Evolutionary conservation across 108 stramenopile genomes (phyloP).

Genomic region (Cyclostephanos tholiformis): DNA sequence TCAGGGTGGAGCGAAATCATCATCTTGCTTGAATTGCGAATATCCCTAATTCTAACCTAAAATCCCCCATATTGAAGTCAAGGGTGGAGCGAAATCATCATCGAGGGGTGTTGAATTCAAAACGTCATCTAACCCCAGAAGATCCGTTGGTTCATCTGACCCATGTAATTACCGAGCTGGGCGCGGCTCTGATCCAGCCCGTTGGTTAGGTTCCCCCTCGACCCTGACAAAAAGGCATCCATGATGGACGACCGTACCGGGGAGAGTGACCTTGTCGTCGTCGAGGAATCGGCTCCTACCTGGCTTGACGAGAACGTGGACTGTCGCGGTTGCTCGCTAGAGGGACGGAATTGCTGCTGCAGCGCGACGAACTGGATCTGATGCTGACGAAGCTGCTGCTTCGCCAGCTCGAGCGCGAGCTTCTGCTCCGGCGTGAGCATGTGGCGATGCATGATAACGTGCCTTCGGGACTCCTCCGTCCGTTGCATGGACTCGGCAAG

Average conservation of each 20-base stretch:
- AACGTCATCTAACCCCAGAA: not conserved
- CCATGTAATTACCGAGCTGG: slow-evolving; percentile 18
- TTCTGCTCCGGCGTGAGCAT: slow-evolving; percentile 2
- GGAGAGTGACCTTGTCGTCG: not conserved
- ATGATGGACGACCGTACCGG: not conserved
- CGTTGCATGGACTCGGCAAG: slow-evolving; percentile 46
- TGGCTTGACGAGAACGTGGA: too few species aligned
- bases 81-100: too few species aligned
- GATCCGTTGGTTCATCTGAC: slow-evolving; percentile 9
- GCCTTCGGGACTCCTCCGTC: slow-evolving; percentile 39
- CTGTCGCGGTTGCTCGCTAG: not conserved
- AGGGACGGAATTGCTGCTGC: not conserved
- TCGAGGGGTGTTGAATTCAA: too few species aligned
- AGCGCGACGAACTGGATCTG: not conserved
- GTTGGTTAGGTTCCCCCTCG: slow-evolving; percentile 15
- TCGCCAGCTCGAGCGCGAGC: too few species aligned
- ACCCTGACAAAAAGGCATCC: slow-evolving; percentile 15
- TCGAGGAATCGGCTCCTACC: not conserved
- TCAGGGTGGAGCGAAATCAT: too few species aligned
- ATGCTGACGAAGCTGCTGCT: too few species aligned
- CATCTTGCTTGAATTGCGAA: too few species aligned
- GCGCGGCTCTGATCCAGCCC: slow-evolving; percentile 23
- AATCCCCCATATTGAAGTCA: too few species aligned
- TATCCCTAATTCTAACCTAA: too few species aligned
- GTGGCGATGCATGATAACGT: slow-evolving; percentile 33